These are phyloP conservation scores for Calonectria hongkongensis DNA, from an alignment of 2,329 filamentous ascomycete species.

Conservation along the genomic window DNA sequence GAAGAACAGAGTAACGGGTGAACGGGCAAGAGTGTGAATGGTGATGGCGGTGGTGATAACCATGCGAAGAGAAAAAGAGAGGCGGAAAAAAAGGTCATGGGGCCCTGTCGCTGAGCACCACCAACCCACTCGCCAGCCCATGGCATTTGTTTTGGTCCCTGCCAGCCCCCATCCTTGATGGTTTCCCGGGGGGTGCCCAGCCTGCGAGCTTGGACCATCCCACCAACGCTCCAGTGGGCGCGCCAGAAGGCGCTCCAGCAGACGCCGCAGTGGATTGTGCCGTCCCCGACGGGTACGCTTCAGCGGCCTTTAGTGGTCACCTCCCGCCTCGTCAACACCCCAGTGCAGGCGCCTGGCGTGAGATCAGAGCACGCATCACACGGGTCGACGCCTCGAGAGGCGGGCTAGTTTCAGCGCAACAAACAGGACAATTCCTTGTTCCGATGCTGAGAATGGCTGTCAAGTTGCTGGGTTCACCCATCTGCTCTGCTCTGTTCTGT, in stretches of 20 bases:
- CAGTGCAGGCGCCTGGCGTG: constrained; percentile 28
- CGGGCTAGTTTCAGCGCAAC: constrained; percentile 23
- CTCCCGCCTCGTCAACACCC: constrained; percentile 12
- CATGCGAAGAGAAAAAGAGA: constrained; percentile 4
- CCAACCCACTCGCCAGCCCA: constrained; percentile 13
- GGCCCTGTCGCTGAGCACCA: constrained; percentile 19
- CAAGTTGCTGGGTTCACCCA: constrained; percentile 2
- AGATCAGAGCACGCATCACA: constrained; percentile 24
- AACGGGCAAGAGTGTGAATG: constrained; percentile 24
- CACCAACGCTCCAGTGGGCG: constrained; percentile 23
- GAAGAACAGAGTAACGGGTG: not conserved
- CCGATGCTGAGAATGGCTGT: constrained; percentile 6
- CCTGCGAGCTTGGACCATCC: constrained; percentile 43
- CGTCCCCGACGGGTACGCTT: constrained; percentile 15
- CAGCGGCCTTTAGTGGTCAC: constrained; percentile 31
- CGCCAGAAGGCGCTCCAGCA: constrained; percentile 19
- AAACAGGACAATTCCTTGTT: constrained; percentile 20
- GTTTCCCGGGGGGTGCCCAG: constrained; percentile 46
- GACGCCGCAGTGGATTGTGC: constrained; percentile 26
- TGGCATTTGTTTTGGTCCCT: constrained; percentile 48
- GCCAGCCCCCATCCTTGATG: constrained; percentile 38
- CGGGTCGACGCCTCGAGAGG: not conserved
- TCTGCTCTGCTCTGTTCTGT: not conserved
- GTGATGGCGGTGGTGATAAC: not conserved
- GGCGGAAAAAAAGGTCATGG: constrained; percentile 31